A percentile compares a stretch with the other conserved stretches of the same genome.
Evolutionary conservation across 2,329 filamentous ascomycete genomes (phyloP).

Genomic region (Whalleya microplaca): DNA sequence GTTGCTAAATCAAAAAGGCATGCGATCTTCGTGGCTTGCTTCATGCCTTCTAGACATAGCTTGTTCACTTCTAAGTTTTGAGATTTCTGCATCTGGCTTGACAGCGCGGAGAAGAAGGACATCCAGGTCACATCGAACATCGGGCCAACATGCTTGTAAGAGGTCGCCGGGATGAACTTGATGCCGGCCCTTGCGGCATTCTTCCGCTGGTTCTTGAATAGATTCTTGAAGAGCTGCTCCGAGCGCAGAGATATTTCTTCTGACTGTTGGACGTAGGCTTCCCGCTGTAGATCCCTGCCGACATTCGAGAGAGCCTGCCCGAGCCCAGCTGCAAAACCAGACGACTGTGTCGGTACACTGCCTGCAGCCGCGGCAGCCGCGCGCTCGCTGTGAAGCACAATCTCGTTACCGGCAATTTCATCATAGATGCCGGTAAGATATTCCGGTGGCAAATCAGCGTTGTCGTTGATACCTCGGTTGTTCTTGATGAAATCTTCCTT

Average conservation of each 20-base stretch:
- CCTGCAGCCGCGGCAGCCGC: constrained; percentile 85
- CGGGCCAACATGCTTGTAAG: constrained; percentile 90
- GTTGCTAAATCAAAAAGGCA: constrained; percentile 93
- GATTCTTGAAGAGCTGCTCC: constrained; percentile 87
- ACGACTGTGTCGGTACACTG: constrained; percentile 57
- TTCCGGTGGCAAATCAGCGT: constrained; percentile 87
- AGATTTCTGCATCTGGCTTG: constrained; percentile 89
- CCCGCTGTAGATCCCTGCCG: constrained; percentile 86
- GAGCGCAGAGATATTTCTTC: constrained; percentile 81
- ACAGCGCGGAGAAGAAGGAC: constrained; percentile 95
- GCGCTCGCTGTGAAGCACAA: constrained; percentile 90
- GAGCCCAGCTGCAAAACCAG: constrained; percentile 77
- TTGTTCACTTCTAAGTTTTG: constrained; percentile 92
- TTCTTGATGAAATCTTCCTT: constrained; percentile 99
- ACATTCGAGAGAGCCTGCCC: constrained; percentile 91
- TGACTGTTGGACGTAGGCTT: constrained; percentile 92
- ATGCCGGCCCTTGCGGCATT: constrained; percentile 71
- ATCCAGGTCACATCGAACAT: constrained; percentile 99
- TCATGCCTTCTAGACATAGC: constrained; percentile 93
- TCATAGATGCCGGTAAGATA: constrained; percentile 90
- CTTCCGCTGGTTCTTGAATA: constrained; percentile 86
- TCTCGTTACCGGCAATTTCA: constrained; percentile 89
- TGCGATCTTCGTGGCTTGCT: constrained; percentile 88
- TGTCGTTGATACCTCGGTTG: constrained; percentile 97
- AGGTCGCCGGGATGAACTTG: constrained; percentile 90